These are phyloP conservation scores for Cyclocybe cylindracea DNA, from an alignment of 768 basidiomycete species.

Conservation along the genomic window DNA sequence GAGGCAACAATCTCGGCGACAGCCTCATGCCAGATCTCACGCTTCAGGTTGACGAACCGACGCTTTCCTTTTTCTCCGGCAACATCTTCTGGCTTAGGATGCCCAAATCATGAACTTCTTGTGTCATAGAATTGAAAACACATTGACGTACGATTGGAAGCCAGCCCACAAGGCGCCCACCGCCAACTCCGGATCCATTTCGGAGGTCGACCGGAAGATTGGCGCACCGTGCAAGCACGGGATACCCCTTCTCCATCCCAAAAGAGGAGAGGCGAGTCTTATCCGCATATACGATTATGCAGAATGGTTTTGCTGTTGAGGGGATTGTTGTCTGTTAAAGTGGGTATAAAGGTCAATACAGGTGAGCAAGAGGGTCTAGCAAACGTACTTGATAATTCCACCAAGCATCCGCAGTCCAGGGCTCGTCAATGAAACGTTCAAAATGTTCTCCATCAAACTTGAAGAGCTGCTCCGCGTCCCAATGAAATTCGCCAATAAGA, in stretches of 20 bases:
- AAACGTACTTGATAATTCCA: slow-evolving; percentile 36
- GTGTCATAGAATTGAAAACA: neutral
- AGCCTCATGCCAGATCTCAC: slow-evolving; percentile 34
- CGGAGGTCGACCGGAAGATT: slow-evolving; percentile 31
- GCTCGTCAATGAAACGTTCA: slow-evolving; percentile 33
- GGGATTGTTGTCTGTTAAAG: slow-evolving; percentile 17
- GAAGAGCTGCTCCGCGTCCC: slow-evolving; percentile 4
- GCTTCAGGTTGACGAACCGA: slow-evolving; percentile 31
- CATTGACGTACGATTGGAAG: slow-evolving; percentile 32
- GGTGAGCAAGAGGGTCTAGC: neutral
- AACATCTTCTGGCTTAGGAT: slow-evolving; percentile 31
- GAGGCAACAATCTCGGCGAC: slow-evolving; percentile 26
- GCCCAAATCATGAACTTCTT: neutral
- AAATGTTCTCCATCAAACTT: slow-evolving; percentile 25
- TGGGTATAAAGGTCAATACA: neutral
- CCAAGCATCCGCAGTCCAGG: slow-evolving; percentile 34
- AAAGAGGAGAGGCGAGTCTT: no score
- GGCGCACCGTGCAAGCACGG: slow-evolving; percentile 17
- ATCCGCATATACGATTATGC: slow-evolving; percentile 40
- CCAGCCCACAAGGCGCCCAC: slow-evolving; percentile 36
- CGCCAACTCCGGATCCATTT: slow-evolving; percentile 33
- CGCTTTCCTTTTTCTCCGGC: slow-evolving; percentile 25
- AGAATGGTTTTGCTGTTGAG: slow-evolving; percentile 22
- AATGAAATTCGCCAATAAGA: slow-evolving; percentile 18
- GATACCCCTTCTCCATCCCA: no score